A percentile compares a stretch with the other conserved stretches of the same genome.
phyloP scores from a whole-genome alignment of 31 red algal species.

The Odonthalia washingtoniensis region DNA sequence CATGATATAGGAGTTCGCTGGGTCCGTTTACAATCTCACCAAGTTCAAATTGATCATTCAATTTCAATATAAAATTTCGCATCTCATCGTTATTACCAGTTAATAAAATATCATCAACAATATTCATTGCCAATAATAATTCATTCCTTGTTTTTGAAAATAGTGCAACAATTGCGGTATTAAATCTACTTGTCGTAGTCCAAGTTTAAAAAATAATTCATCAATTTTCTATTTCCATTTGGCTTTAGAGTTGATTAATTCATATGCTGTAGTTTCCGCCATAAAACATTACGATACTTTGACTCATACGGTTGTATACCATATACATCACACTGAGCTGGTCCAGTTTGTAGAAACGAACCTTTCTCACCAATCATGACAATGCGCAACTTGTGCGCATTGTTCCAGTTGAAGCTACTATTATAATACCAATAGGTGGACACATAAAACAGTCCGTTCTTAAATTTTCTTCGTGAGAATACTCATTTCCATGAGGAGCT shows the following conservation, averaged over 20 bases:
- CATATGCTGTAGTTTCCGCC: constrained; percentile 39
- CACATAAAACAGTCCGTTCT: constrained; percentile 37
- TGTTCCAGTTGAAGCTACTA: constrained; percentile 18
- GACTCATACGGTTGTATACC: constrained; percentile 16
- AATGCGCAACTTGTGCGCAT: constrained; percentile 19
- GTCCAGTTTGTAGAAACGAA: constrained; percentile 42
- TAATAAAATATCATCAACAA: too few relatives aligned
- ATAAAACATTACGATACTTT: not conserved
- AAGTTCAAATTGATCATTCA: not conserved
- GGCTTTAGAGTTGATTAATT: constrained; percentile 32
- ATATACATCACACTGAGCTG: constrained; percentile 37
- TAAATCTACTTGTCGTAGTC: constrained; percentile 23
- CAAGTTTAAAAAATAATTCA: constrained; percentile 7
- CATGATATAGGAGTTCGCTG: constrained; percentile 3
- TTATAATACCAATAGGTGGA: constrained; percentile 41
- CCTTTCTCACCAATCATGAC: constrained; percentile 37
- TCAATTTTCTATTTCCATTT: constrained; percentile 45
- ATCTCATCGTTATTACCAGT: not conserved
- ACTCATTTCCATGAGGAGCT: constrained; percentile 44
- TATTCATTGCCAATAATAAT: constrained; percentile 14
- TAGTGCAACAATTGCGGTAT: constrained; percentile 53
- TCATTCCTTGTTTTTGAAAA: not conserved
- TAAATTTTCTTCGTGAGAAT: constrained; percentile 42
- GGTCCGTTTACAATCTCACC: constrained; percentile 40
- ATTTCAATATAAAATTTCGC: not conserved